Evolutionary conservation across 768 basidiomycete genomes (phyloP), one percentile per base, ranked within the genome.

Genomic region (Krasilnikovozyma curviuscula): DNA sequence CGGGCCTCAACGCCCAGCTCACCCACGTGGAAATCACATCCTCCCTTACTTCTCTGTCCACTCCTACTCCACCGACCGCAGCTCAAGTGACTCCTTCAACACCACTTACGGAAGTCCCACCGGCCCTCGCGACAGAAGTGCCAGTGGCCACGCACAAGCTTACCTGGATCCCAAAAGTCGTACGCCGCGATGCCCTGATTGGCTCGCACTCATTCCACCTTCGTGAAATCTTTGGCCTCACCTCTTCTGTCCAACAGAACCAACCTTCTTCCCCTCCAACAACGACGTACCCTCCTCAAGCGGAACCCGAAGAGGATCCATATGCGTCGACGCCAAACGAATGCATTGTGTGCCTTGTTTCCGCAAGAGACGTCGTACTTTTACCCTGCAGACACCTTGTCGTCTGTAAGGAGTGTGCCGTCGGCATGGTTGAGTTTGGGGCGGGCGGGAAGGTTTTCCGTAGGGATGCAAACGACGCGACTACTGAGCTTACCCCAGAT

Each of bases 341-440:
- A 61, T 93, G 88, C 66, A 76, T 95, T 10, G 70, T 95, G 29
- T 95, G 88, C 58, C 73, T 95, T 37, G 82, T 81, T 3, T 77
- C 79, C 0, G 80, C 85, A 1, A 74, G 84, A 40, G 84, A 91
- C 59, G 88, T 95, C 34, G 84, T 95, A 7, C 74, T 95, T 12
- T 73, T 93, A 5, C 88, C 88, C 0, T 95, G 88, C 63, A 69
- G 88, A 40, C 88, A 95, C 66, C 72, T 95, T 27, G 88, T 95
- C 49, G 88, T 88, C 5, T 95, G 88, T 68, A 79, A 82, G 58
- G 88, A 91, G 39, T 95, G 88, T 59, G 88, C 88, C 1, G 66
- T 93, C 44, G 91, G 91, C 61, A 95, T 95, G 88, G 79, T 95
- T 41, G 88, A 95, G 63, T 95, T 86, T 61, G 88, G 88, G 25